These are phyloP conservation scores for Colletotrichum spinosum DNA, from an alignment of 2,329 filamentous ascomycete genomes.

Conservation along the genomic window DNA sequence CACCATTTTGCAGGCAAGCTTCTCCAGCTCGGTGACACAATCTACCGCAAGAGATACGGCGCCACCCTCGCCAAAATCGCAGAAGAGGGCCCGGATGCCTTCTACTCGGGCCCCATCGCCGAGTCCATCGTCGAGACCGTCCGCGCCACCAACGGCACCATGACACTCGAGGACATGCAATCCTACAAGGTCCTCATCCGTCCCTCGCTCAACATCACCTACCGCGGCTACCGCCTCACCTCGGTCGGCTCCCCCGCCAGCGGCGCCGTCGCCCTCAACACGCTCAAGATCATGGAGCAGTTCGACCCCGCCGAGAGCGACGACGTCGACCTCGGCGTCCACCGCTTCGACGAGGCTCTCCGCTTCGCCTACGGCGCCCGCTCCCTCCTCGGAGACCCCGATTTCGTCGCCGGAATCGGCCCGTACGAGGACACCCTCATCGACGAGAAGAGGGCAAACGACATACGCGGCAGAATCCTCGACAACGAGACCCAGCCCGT, in stretches of 20 bases:
- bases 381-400: slow-evolving; percentile 84
- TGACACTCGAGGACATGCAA: slow-evolving; percentile 82
- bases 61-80: slow-evolving; percentile 82
- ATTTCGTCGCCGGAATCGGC: slow-evolving; percentile 73
- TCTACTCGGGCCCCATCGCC: slow-evolving; percentile 82
- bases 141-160: slow-evolving; percentile 79
- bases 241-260: slow-evolving; percentile 80
- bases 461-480: slow-evolving; percentile 74
- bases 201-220: slow-evolving; percentile 71
- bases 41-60: slow-evolving; percentile 85
- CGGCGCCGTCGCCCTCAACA: slow-evolving; percentile 79
- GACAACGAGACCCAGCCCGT: slow-evolving; percentile 79
- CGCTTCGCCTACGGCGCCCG: slow-evolving; percentile 88
- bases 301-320: slow-evolving; percentile 69
- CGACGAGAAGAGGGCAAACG: slow-evolving; percentile 65
- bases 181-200: slow-evolving; percentile 78
- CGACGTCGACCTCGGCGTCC: slow-evolving; percentile 75
- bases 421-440: slow-evolving; percentile 77
- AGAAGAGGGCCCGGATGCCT: slow-evolving; percentile 75
- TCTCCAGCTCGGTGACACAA: slow-evolving; percentile 77
- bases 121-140: slow-evolving; percentile 78
- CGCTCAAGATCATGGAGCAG: slow-evolving; percentile 86
- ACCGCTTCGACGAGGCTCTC: slow-evolving; percentile 89
- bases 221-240: slow-evolving; percentile 77
- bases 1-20: slow-evolving; percentile 62